Percentiles rank a stretch among this genome's conserved stretches.
These are phyloP conservation scores for Globomyces pollinis-pini DNA, from an alignment of 192 early-diverging fungal genomes.

Conservation along the genomic window DNA sequence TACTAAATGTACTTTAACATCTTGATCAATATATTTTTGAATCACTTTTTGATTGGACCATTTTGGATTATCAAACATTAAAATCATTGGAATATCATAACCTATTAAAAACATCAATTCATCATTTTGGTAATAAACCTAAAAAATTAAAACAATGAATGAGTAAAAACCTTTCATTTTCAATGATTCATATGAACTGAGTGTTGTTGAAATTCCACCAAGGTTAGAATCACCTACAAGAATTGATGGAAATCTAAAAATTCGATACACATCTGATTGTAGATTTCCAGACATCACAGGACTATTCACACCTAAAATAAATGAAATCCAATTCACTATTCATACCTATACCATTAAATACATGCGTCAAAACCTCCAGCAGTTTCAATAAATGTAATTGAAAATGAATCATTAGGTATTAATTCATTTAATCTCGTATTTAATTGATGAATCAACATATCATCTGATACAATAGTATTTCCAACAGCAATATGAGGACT, in stretches of 20 bases:
- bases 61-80: conserved; percentile 58
- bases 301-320: conserved; percentile 60
- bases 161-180: conserved; percentile 63
- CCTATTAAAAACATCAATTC: no score
- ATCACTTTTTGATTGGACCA: conserved; percentile 54
- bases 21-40: conserved; percentile 11
- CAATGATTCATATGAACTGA: conserved; percentile 67
- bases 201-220: conserved; percentile 76
- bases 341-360: not conserved
- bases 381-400: conserved; percentile 61
- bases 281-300: conserved; percentile 67
- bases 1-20: conserved; percentile 18
- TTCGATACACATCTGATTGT: conserved; percentile 63
- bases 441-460: no score
- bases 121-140: conserved; percentile 12
- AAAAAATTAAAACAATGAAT: conserved; percentile 58
- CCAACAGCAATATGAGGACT: conserved; percentile 57
- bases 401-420: not conserved
- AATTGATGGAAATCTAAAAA: conserved; percentile 59
- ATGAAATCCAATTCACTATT: no score
- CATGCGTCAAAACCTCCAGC: conserved; percentile 66
- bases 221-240: conserved; percentile 70
- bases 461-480: not conserved
- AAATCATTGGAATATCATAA: conserved; percentile 63
- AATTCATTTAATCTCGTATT: no score